Evolutionary conservation across 2,329 filamentous ascomycete species (phyloP).

Genomic region (Claviceps spartinae): DNA sequence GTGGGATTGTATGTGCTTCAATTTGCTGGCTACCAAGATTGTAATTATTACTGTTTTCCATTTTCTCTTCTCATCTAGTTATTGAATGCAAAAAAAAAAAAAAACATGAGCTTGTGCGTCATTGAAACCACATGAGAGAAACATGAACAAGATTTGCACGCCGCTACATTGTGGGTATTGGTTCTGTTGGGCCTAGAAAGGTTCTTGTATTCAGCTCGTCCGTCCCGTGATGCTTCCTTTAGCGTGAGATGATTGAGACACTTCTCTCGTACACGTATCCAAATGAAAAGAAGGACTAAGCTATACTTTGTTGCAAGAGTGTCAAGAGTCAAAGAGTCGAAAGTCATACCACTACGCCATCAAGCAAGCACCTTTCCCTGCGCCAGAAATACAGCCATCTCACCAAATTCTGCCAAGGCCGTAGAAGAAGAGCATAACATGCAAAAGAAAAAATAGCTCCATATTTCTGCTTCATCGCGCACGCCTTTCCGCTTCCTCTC

Average conservation of each 20-base stretch:
- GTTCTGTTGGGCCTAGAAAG: too few species aligned
- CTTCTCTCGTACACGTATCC: too few species aligned
- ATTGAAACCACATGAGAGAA: too few species aligned
- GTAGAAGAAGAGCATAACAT: not conserved
- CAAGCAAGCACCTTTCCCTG: not conserved
- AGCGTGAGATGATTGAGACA: too few species aligned
- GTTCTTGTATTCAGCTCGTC: too few species aligned
- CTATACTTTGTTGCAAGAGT: not conserved
- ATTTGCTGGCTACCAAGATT: slow-evolving; percentile 1
- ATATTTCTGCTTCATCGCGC: slow-evolving; percentile 2
- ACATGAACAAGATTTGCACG: too few species aligned
- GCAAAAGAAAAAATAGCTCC: not conserved
- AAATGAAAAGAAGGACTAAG: too few species aligned
- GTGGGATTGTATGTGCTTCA: not conserved
- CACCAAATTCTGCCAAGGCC: not conserved
- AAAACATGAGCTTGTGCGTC: too few species aligned
- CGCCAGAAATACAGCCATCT: not conserved
- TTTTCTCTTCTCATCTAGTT: not conserved
- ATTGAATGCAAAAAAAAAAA: not conserved
- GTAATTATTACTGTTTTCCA: not conserved
- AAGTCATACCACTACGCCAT: not conserved
- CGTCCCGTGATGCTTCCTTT: too few species aligned
- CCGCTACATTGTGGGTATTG: too few species aligned
- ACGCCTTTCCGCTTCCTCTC: slow-evolving; percentile 15
- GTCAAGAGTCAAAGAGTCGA: not conserved